Evolutionary conservation across 805 yeast genomes (phyloP).

Genomic region (Kodamaea fukazawae): DNA sequence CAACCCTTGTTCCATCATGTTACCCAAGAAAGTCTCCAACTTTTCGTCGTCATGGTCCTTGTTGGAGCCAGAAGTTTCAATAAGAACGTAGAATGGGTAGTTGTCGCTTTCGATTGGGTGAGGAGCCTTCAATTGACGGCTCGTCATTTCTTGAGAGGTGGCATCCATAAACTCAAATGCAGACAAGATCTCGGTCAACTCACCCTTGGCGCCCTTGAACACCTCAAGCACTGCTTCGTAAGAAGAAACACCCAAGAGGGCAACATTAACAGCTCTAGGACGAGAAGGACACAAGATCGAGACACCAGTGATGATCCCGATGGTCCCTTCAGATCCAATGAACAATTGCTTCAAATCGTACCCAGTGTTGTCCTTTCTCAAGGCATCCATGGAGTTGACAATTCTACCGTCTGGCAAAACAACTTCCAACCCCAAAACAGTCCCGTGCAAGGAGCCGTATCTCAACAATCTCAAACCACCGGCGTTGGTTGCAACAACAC

Average conservation of each 20-base stretch:
- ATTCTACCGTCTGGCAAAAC: slow-evolving; percentile 90
- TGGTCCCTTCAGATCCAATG: slow-evolving; percentile 91
- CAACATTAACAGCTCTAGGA: slow-evolving; percentile 83
- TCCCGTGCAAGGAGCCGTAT: slow-evolving; percentile 90
- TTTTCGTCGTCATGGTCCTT: slow-evolving; percentile 92
- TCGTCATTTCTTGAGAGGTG: slow-evolving; percentile 63
- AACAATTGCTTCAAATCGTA: slow-evolving; percentile 89
- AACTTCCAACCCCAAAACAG: slow-evolving; percentile 86
- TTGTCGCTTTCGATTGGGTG: slow-evolving; percentile 78
- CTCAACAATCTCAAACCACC: slow-evolving; percentile 88
- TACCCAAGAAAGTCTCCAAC: slow-evolving; percentile 78
- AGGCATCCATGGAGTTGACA: slow-evolving; percentile 72
- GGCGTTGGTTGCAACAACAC: slow-evolving; percentile 92
- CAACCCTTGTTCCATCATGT: slow-evolving; percentile 76
- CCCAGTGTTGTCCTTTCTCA: slow-evolving; percentile 94
- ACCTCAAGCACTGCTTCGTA: slow-evolving; percentile 83
- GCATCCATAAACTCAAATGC: slow-evolving; percentile 95
- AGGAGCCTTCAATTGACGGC: slow-evolving; percentile 51
- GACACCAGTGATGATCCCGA: slow-evolving; percentile 87
- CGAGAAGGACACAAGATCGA: slow-evolving; percentile 87
- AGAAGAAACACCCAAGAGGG: slow-evolving; percentile 76
- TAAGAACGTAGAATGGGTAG: slow-evolving; percentile 85
- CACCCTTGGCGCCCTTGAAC: slow-evolving; percentile 73
- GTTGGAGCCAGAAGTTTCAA: slow-evolving; percentile 95
- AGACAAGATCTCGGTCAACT: slow-evolving; percentile 79